These are phyloP conservation scores for Lophium mytilinum DNA, from an alignment of 495 filamentous ascomycete species.

Conservation along the genomic window DNA sequence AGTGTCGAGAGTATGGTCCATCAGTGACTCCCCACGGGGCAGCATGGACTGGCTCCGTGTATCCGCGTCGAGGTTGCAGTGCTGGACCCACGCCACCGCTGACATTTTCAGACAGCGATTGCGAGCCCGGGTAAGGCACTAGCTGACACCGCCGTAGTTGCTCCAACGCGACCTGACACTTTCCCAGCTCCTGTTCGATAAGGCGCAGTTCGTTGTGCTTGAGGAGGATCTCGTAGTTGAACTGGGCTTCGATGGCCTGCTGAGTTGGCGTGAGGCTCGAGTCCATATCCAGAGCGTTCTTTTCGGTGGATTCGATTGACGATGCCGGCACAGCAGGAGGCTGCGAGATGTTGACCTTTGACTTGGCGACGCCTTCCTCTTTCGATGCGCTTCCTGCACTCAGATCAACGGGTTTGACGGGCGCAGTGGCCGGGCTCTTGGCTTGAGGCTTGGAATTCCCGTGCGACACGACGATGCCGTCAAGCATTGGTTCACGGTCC, in stretches of 20 bases:
- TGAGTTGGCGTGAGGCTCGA: conserved; percentile 39
- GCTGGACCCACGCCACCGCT: conserved; percentile 63
- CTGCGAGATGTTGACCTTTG: conserved; percentile 9
- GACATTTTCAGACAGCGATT: conserved; percentile 55
- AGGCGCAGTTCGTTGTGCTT: conserved; percentile 91
- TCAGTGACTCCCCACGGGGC: conserved; percentile 82
- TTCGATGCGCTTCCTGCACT: conserved; percentile 1
- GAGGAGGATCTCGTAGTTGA: conserved; percentile 82
- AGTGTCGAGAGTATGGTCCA: conserved; percentile 89
- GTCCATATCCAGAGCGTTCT: conserved; percentile 13
- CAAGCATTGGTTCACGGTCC: conserved; percentile 8
- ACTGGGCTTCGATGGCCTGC: conserved; percentile 72
- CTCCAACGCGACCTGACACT: conserved; percentile 91
- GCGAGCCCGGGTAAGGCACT: conserved; percentile 70
- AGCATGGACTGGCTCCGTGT: conserved; percentile 56
- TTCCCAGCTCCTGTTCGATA: conserved; percentile 93
- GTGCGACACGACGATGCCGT: conserved; percentile 9
- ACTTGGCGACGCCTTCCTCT: conserved; percentile 20
- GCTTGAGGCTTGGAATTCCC: neutral
- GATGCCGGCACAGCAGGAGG: conserved; percentile 5
- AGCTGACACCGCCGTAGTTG: conserved; percentile 86
- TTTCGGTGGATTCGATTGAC: conserved; percentile 5
- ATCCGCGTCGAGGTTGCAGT: conserved; percentile 48
- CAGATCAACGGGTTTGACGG: neutral
- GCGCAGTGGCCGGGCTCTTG: too few relatives aligned